Evolutionary conservation across 805 yeast genomes (phyloP).

Genomic region (Candida dendrica): DNA sequence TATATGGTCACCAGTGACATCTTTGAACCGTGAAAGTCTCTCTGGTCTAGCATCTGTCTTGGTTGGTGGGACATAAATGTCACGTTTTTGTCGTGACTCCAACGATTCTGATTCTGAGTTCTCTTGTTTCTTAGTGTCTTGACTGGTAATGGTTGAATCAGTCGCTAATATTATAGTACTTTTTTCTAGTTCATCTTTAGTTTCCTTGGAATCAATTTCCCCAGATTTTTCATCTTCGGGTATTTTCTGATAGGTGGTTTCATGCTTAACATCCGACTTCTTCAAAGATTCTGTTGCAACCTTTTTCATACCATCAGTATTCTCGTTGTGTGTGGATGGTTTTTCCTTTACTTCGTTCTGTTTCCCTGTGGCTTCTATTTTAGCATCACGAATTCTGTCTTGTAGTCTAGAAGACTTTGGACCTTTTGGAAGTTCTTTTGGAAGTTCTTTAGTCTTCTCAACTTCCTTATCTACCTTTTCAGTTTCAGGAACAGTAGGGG

Average conservation of each 20-base stretch:
- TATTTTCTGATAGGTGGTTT: not conserved
- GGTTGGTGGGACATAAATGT: not conserved
- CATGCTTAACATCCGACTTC: too few species aligned
- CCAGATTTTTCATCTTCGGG: not conserved
- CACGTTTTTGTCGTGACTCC: not conserved
- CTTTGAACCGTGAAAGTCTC: not conserved
- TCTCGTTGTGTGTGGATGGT: too few species aligned
- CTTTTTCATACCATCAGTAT: not conserved
- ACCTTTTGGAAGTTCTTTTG: not conserved
- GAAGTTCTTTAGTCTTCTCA: not conserved
- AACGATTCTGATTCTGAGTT: not conserved
- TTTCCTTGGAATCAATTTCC: too few species aligned
- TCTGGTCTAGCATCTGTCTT: not conserved
- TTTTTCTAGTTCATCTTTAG: not conserved
- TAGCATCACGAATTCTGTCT: not conserved
- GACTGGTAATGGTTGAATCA: too few species aligned
- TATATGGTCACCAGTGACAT: not conserved
- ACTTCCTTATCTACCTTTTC: not conserved
- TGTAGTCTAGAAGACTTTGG: not conserved
- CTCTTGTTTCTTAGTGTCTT: too few species aligned
- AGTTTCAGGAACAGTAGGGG: not conserved
- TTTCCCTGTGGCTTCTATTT: not conserved
- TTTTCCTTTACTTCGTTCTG: not conserved
- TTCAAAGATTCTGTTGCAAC: not conserved
- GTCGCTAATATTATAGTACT: too few species aligned